Evolutionary conservation across 2,329 filamentous ascomycete genomes (phyloP).

Genomic region (Sarocladiaceae sp.): DNA sequence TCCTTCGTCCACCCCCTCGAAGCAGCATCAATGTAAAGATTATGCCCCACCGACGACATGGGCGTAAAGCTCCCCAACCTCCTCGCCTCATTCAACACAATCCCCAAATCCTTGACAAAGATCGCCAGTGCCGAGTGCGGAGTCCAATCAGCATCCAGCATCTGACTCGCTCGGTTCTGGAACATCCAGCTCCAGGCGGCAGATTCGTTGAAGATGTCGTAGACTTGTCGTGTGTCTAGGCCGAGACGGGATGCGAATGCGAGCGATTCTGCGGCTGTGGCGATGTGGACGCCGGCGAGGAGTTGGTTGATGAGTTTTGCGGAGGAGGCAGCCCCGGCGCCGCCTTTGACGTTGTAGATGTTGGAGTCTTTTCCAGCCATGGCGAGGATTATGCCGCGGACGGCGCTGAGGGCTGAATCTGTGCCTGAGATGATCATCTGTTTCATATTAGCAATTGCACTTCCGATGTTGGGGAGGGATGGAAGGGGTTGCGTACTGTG

Average conservation of each 20-base stretch:
- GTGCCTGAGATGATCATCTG: conserved; percentile 30
- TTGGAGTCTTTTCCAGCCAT: conserved; percentile 27
- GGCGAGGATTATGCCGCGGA: conserved; percentile 22
- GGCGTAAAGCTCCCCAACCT: conserved; percentile 23
- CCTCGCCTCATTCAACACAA: conserved; percentile 26
- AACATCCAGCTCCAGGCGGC: conserved; percentile 34
- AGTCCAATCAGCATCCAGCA: conserved; percentile 31
- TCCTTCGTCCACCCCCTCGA: conserved; percentile 27
- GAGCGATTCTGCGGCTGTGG: conserved; percentile 51
- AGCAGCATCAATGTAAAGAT: conserved; percentile 27
- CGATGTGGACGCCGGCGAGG: conserved; percentile 54
- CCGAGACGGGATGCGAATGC: conserved; percentile 50
- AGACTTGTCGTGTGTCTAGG: conserved; percentile 44
- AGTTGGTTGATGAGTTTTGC: conserved; percentile 57
- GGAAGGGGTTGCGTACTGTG: conserved; percentile 20
- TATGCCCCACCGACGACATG: conserved; percentile 25
- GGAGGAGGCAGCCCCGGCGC: conserved; percentile 48
- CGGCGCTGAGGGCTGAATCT: conserved; percentile 17
- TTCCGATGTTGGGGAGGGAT: neutral
- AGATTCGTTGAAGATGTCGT: conserved; percentile 39
- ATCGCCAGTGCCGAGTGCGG: conserved; percentile 29
- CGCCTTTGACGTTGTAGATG: conserved; percentile 44
- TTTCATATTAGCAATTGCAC: conserved; percentile 7
- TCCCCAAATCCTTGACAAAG: conserved; percentile 30
- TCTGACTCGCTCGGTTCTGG: conserved; percentile 28